Evolutionary conservation across 768 basidiomycete genomes (phyloP).

Genomic region (Pleurotus cornucopiae): DNA sequence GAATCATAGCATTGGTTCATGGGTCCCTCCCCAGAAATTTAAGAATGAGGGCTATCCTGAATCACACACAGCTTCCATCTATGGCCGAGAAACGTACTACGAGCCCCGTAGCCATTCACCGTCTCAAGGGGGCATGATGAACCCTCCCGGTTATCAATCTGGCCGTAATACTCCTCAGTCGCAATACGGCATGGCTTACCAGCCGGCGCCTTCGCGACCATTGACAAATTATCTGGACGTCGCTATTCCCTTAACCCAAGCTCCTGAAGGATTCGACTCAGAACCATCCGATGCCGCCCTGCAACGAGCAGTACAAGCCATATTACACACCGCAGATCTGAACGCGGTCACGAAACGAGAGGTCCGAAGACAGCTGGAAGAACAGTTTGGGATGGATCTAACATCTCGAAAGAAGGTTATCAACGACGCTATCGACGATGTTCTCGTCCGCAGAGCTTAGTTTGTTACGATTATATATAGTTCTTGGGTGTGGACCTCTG

Average conservation of each 20-base stretch:
- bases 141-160: constrained; percentile 71
- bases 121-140: constrained; percentile 61
- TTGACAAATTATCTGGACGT: constrained; percentile 76
- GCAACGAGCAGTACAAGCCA: constrained; percentile 68
- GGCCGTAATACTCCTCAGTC: constrained; percentile 73
- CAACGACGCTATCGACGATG: constrained; percentile 74
- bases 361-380: constrained; percentile 80
- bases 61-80: constrained; percentile 74
- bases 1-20: constrained; percentile 91
- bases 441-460: constrained; percentile 50
- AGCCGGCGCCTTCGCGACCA: constrained; percentile 66
- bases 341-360: constrained; percentile 91
- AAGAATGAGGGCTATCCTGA: constrained; percentile 75
- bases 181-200: constrained; percentile 42
- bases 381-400: constrained; percentile 75
- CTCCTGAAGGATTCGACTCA: constrained; percentile 50
- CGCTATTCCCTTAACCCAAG: constrained; percentile 49
- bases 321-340: constrained; percentile 77
- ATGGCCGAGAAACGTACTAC: constrained; percentile 86
- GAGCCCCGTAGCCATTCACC: constrained; percentile 75
- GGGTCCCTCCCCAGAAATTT: constrained; percentile 75
- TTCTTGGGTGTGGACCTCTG: constrained; percentile 9
- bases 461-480: neutral
- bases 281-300: constrained; percentile 66
- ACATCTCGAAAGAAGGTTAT: constrained; percentile 66